Base-by-base conservation (phyloP, 345 rosid genomes). In the Salix arbutifolia region DNA sequence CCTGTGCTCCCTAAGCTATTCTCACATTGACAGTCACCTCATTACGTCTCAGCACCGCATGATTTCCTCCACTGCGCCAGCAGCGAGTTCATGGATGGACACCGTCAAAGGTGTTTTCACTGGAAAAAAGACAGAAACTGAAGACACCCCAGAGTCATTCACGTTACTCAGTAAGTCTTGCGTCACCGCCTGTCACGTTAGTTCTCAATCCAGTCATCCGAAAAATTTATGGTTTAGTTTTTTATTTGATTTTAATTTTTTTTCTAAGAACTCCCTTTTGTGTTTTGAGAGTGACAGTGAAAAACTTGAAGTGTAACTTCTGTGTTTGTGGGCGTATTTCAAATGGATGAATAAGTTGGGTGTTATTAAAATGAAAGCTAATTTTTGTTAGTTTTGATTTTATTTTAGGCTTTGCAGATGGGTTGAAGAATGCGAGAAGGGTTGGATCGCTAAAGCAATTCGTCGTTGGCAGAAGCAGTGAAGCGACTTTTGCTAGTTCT, bases 401-500 rank as follows among this genome's bases (percentile, higher is more conserved):
- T 62, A 7, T 48, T 79, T 30, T 5, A 91, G 98, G 85, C 21
- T 96, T 91, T 70, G 97, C 98, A 1, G 94, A 93, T 85, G 89
- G 86, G 81, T 62, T 96, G 87, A 89, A 85, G 87, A 90, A 87
- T 64, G 94, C 97, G 19, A 86, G 86, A 71, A 87, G 79, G 69
- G 74, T 93, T 78, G 95, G 94, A 65, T 85, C 88, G 5, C 92
- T 91, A 65, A 92, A 96, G 87, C 85, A 92, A 53, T 92, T 85
- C 79, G 80, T 96, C 4, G 92, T 90, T 19, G 97, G 99, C 61
- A 83, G 98, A 74, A 91, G 95, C 81, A 96, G 99, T 18, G 91
- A 91, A 31, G 96, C 91, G 12, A 92, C 99, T 1, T 93, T 92
- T 83, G 72, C 91, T 0, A 91, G 91, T 33, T 89, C 94, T 30